Evolutionary conservation across 208 protist genomes (phyloP).

Genomic region (Trypanosoma avium): DNA sequence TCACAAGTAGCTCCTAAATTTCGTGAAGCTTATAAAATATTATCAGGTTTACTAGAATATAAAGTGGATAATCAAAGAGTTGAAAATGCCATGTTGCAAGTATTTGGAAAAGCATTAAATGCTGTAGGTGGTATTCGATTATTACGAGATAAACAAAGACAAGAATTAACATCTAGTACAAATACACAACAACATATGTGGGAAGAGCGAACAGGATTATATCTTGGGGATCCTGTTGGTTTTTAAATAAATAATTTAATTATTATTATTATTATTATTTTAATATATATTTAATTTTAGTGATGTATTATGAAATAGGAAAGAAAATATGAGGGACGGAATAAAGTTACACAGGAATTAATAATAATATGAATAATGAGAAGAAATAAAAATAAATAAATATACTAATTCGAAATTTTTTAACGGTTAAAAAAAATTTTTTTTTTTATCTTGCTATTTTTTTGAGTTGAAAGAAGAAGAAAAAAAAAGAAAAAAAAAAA

Average conservation of each 20-base stretch:
- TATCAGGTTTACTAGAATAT: constrained; percentile 36
- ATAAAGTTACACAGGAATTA: too few relatives aligned
- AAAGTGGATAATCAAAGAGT: background rate
- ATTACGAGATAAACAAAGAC: background rate
- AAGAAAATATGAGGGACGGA: too few relatives aligned
- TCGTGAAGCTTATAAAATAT: constrained; percentile 30
- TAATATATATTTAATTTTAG: too few relatives aligned
- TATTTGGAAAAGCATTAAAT: constrained; percentile 26
- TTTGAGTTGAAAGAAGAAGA: background rate
- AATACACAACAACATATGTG: constrained; percentile 41
- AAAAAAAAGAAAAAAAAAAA: background rate
- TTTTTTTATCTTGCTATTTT: too few relatives aligned
- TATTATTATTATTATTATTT: too few relatives aligned
- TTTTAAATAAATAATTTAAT: too few relatives aligned
- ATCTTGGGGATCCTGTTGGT: constrained; percentile 43
- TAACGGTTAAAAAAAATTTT: too few relatives aligned
- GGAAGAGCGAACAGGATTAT: constrained; percentile 54
- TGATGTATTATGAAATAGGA: too few relatives aligned
- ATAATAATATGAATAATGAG: too few relatives aligned
- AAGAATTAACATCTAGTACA: background rate
- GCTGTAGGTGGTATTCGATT: background rate
- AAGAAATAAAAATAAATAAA: background rate
- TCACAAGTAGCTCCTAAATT: constrained; percentile 56
- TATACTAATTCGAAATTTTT: background rate
- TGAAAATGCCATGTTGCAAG: constrained; percentile 12